These are phyloP conservation scores for Boletus vermiculosoides DNA, from an alignment of 768 basidiomycete species.

Conservation along the genomic window DNA sequence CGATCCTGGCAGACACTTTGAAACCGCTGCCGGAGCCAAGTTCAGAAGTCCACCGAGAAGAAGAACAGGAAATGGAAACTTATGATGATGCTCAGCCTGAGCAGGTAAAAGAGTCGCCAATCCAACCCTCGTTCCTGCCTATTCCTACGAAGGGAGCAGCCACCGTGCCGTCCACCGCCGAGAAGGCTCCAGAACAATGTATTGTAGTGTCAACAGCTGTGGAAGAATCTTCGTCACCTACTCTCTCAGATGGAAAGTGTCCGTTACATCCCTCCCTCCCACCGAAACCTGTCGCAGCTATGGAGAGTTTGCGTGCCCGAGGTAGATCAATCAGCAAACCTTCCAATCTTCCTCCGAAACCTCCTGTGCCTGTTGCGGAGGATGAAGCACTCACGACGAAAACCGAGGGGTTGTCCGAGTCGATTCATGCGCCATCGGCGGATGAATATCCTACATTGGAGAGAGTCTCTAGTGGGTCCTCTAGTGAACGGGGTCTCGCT, in stretches of 20 bases:
- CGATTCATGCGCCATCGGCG: conserved; percentile 26
- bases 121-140: conserved; percentile 8
- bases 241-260: conserved; percentile 17
- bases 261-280: conserved; percentile 48
- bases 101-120: conserved; percentile 5
- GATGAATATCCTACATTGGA: conserved; percentile 21
- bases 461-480: conserved; percentile 16
- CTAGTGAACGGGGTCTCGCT: conserved; percentile 37
- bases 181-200: conserved; percentile 21
- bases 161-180: neutral
- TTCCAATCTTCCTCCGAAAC: conserved; percentile 16
- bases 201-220: conserved; percentile 8
- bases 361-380: conserved; percentile 1
- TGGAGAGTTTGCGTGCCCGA: conserved; percentile 15
- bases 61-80: conserved; percentile 24
- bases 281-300: conserved; percentile 40
- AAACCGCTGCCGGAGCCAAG: conserved; percentile 55
- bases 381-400: conserved; percentile 17
- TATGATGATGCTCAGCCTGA: conserved; percentile 12
- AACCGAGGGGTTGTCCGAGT: conserved; percentile 24
- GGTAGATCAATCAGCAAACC: conserved; percentile 13
- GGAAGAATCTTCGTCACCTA: conserved; percentile 7
- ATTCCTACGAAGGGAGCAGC: conserved; percentile 2
- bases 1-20: conserved; percentile 63
- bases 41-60: conserved; percentile 24